Evolutionary conservation across 1,284 basidiomycete genomes (phyloP), one percentile per base, ranked within the genome.

Genomic region (Rhodotorula sp.): DNA sequence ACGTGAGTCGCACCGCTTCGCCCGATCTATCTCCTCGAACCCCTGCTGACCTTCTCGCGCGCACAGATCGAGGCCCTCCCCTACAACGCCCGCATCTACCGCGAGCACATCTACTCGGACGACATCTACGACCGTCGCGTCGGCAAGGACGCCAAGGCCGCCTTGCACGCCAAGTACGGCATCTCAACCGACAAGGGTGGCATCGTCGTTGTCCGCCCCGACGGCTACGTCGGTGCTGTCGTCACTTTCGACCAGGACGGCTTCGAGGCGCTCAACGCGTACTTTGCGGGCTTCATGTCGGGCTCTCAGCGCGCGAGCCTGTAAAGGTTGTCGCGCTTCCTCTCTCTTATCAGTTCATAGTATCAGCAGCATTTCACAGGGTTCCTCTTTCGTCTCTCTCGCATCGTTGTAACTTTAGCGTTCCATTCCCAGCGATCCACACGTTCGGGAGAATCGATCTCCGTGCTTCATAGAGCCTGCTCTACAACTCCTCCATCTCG

Each of bases 131-230:
- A 78, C 64, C 66, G 71, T 20, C 65, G 76, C 44, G 72, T 76
- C 27, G 59, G 66, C 20, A 66, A 67, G 39, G 56, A 70, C 32
- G 62, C 66, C 13, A 62, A 72, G 36, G 77, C 71, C 15, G 62
- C 74, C 3, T 17, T 77, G 30, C 76, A 78, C 66, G 62, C 68
- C 66, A 77, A 78, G 66, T 78, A 75, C 62, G 78, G 76, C 29
- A 64, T 77, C 52, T 72, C 73, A 55, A 62, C 75, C 64, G 66
- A 62, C 20, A 66, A 70, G 39, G 78, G 78, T 17, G 71, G 72
- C 22, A 76, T 79, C 60, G 70, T 79, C 54, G 74, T 74, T 39
- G 77, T 79, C 32, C 70, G 78, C 48, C 78, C 78, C 13, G 78
- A 79, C 64, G 77, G 72, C 17, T 78, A 78, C 72, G 77, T 79